A percentile compares a stretch with the other conserved stretches of the same genome.
phyloP scores from a whole-genome alignment of 768 basidiomycete genomes.

The Panellus pusillus region DNA sequence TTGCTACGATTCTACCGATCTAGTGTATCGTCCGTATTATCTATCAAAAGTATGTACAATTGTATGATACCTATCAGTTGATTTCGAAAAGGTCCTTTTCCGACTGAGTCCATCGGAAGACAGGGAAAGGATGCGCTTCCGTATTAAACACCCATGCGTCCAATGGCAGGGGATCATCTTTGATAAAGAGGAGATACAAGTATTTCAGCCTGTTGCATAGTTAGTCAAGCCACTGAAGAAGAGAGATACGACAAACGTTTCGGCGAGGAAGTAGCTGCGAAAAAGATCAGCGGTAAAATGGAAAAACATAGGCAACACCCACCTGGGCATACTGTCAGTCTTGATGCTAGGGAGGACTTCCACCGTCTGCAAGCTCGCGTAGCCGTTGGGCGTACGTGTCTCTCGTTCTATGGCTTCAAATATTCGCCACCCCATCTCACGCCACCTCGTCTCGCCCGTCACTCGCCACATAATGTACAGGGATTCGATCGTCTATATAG shows the following conservation, averaged over 20 bases:
- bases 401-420: conserved; percentile 66
- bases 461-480: conserved; percentile 70
- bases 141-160: conserved; percentile 65
- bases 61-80: conserved; percentile 1
- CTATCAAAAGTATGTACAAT: neutral
- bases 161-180: conserved; percentile 59
- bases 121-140: conserved; percentile 76
- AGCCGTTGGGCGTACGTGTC: conserved; percentile 60
- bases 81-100: conserved; percentile 48
- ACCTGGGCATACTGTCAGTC: conserved; percentile 77
- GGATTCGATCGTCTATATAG: conserved; percentile 65
- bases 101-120: conserved; percentile 60
- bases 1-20: conserved; percentile 3
- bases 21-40: neutral
- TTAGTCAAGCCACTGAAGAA: neutral
- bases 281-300: neutral
- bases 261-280: conserved; percentile 47
- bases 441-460: conserved; percentile 69
- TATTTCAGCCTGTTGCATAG: conserved; percentile 58
- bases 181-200: conserved; percentile 66
- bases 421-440: conserved; percentile 68
- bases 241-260: conserved; percentile 38
- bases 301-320: conserved; percentile 23
- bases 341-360: conserved; percentile 38
- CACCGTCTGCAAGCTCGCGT: conserved; percentile 56